Evolutionary conservation across 495 filamentous ascomycete genomes (phyloP).

Genomic region (Tuber indicum): DNA sequence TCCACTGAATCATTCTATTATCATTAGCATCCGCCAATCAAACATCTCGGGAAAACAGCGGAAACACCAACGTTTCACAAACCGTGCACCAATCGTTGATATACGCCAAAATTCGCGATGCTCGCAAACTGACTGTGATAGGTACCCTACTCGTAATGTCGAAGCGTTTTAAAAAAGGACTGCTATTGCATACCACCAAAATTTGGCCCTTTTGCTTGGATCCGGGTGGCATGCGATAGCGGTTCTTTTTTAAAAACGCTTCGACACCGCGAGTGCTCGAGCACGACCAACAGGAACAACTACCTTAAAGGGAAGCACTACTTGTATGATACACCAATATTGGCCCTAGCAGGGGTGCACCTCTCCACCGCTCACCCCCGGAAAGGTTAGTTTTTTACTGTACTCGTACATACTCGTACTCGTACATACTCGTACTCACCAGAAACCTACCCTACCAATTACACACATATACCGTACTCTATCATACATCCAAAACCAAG

Average conservation of each 20-base stretch:
- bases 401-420: no score
- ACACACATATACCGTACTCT: background rate
- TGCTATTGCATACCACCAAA: no score
- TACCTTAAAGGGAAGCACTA: background rate
- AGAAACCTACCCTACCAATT: background rate
- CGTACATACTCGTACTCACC: no score
- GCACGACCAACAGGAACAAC: background rate
- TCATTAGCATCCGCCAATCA: background rate
- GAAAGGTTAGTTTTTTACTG: background rate
- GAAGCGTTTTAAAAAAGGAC: no score
- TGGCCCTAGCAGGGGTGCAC: background rate
- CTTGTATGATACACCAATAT: background rate
- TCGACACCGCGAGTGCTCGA: background rate
- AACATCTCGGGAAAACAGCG: background rate
- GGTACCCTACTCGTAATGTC: background rate
- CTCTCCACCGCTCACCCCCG: background rate
- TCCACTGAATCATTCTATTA: background rate
- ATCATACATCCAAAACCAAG: background rate
- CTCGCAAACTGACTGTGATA: background rate
- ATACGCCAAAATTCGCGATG: slow-evolving; percentile 4
- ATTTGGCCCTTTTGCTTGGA: no score
- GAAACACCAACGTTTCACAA: background rate
- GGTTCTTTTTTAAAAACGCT: no score
- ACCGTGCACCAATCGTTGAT: background rate
- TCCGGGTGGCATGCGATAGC: no score